Evolutionary conservation across 129 eudicot species (phyloP).

Genomic region (Tagetes patula): DNA sequence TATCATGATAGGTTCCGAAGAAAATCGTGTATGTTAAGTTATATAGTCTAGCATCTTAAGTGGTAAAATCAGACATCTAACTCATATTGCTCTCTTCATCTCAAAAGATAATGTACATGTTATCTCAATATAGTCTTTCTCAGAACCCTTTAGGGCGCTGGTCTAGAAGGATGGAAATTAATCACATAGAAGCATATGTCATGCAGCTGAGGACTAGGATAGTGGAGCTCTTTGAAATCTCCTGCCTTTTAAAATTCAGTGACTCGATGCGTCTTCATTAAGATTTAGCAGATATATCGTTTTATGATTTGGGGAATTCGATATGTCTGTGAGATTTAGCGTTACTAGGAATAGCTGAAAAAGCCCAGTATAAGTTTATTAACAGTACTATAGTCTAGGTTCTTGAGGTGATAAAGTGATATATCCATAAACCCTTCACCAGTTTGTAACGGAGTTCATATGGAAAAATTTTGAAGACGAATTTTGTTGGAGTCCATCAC

Average conservation of each 20-base stretch:
- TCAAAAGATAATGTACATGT: conserved; percentile 15
- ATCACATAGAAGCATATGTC: conserved; percentile 19
- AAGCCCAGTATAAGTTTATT: conserved; percentile 8
- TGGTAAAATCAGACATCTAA: conserved; percentile 6
- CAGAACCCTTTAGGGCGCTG: conserved; percentile 1
- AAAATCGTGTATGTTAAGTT: conserved; percentile 8
- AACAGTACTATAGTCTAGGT: conserved; percentile 20
- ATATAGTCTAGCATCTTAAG: conserved; percentile 16
- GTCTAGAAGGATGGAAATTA: conserved; percentile 18
- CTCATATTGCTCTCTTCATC: conserved; percentile 1
- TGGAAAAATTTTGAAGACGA: conserved; percentile 29
- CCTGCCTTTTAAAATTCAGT: background rate
- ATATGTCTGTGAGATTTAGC: conserved; percentile 19
- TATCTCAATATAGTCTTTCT: conserved; percentile 12
- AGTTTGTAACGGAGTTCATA: conserved; percentile 16
- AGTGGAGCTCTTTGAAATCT: conserved; percentile 7
- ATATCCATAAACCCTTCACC: conserved; percentile 1
- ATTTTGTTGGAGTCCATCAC: background rate
- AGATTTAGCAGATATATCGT: conserved; percentile 9
- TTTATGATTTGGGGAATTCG: conserved; percentile 5
- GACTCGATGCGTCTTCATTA: conserved; percentile 4
- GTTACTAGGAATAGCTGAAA: conserved; percentile 16
- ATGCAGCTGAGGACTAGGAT: conserved; percentile 16
- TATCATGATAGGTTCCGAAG: conserved; percentile 10
- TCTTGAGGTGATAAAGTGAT: conserved; percentile 21